Percentiles rank a stretch among this genome's conserved stretches.
Conservation (phyloP, 345 rosid genomes). For the Linum tenue region DNA sequence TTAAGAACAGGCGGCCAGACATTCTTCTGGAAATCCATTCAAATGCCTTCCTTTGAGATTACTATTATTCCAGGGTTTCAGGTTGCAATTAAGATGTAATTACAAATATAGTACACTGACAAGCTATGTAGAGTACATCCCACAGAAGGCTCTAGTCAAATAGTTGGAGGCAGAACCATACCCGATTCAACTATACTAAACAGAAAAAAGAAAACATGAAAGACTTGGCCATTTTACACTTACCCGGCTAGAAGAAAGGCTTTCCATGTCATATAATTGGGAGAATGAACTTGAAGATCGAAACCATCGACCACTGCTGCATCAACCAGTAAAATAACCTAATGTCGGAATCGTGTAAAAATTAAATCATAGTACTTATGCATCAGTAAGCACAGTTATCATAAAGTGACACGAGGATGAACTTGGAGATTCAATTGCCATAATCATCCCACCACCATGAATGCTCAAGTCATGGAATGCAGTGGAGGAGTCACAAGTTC, state of each 20-base stretch:
- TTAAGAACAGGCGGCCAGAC: background rate
- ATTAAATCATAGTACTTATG: constrained; percentile 31
- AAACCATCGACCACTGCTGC: constrained; percentile 88
- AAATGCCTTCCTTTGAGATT: background rate
- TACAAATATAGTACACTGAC: background rate
- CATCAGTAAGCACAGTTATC: constrained; percentile 12
- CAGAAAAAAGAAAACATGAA: background rate
- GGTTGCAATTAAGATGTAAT: background rate
- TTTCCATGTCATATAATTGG: constrained; percentile 61
- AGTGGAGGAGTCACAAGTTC: background rate
- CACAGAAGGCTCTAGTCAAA: background rate
- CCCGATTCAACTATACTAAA: background rate
- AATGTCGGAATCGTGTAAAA: constrained; percentile 65
- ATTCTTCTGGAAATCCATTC: background rate
- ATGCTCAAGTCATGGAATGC: background rate
- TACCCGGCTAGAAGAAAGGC: constrained; percentile 75
- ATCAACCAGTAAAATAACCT: constrained; percentile 81
- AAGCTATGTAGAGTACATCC: background rate
- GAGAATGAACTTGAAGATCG: constrained; percentile 58
- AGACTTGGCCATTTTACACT: constrained; percentile 4
- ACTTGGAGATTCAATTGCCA: background rate
- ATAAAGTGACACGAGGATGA: background rate
- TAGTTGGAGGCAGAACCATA: background rate
- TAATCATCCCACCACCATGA: background rate
- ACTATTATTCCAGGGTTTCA: background rate